Evolutionary conservation across 257 asterid species (phyloP).

Genomic region (Gynochthodes officinalis): DNA sequence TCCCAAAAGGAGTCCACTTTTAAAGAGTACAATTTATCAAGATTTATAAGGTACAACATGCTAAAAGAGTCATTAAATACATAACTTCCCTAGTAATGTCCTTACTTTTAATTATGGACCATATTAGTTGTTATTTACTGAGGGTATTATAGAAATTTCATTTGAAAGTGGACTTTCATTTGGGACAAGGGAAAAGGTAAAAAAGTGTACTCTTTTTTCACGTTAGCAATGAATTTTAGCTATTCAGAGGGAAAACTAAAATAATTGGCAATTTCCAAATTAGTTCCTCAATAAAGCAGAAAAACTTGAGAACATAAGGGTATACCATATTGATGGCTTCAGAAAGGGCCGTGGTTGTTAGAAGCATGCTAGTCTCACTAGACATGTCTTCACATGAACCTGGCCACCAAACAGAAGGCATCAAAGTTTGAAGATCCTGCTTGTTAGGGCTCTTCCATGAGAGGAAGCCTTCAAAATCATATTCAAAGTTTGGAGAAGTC

Average conservation of each 20-base stretch:
- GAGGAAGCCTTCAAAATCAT: slow-evolving; percentile 79
- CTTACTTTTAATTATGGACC: too few relatives aligned
- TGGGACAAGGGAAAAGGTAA: too few relatives aligned
- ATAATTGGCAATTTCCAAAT: too few relatives aligned
- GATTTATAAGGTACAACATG: too few relatives aligned
- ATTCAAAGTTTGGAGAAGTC: slow-evolving; percentile 74
- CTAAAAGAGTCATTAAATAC: too few relatives aligned
- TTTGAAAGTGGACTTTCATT: too few relatives aligned
- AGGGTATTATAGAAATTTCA: too few relatives aligned
- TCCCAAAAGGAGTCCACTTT: too few relatives aligned
- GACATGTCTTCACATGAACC: slow-evolving; percentile 79
- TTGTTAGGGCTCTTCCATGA: slow-evolving; percentile 78
- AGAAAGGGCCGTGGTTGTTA: slow-evolving; percentile 82
- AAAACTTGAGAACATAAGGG: slow-evolving; percentile 1
- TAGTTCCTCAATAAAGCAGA: background rate
- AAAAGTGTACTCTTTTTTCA: background rate
- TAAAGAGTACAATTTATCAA: too few relatives aligned
- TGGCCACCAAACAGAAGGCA: slow-evolving; percentile 98
- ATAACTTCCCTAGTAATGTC: too few relatives aligned
- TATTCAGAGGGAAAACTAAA: background rate
- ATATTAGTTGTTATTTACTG: too few relatives aligned
- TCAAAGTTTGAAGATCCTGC: slow-evolving; percentile 80
- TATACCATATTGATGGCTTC: slow-evolving; percentile 80
- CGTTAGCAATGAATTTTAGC: background rate
- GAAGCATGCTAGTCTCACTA: slow-evolving; percentile 74